Conservation (phyloP, 1,284 basidiomycete genomes). For the Polyporus tsugae region DNA sequence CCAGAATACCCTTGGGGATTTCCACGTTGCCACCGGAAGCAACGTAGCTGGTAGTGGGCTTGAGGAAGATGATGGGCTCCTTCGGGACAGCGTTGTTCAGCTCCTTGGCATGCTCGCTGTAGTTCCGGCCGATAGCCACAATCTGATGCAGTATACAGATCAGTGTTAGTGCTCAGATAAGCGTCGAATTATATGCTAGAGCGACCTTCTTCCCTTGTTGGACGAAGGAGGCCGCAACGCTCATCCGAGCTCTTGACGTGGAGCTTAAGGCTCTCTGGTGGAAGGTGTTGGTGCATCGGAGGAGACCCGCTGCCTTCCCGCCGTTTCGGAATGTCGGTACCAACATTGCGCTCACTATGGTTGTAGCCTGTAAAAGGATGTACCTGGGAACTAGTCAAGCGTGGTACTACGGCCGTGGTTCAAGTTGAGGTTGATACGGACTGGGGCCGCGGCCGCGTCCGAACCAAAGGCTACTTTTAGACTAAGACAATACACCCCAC, state of each 20-base stretch:
- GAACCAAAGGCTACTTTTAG: too few relatives aligned
- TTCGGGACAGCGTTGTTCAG: slow-evolving; percentile 90
- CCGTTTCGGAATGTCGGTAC: slow-evolving; percentile 17
- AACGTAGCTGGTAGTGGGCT: slow-evolving; percentile 93
- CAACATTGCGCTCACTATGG: slow-evolving; percentile 16
- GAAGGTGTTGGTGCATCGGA: neutral
- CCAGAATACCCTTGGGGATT: slow-evolving; percentile 85
- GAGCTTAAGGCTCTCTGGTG: slow-evolving; percentile 29
- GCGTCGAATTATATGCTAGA: neutral
- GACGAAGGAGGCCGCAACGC: slow-evolving; percentile 53
- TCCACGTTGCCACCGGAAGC: slow-evolving; percentile 82
- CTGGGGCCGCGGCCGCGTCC: neutral
- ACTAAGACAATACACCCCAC: too few relatives aligned
- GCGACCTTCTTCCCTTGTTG: slow-evolving; percentile 57
- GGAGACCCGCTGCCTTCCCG: slow-evolving; percentile 1
- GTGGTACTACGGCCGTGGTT: too few relatives aligned
- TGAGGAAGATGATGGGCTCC: slow-evolving; percentile 99
- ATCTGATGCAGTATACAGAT: slow-evolving; percentile 58
- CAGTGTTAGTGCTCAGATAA: neutral
- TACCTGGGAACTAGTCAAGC: neutral
- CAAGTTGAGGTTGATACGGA: neutral
- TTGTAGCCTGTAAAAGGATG: neutral
- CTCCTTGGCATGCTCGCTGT: slow-evolving; percentile 90
- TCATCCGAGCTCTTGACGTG: slow-evolving; percentile 31
- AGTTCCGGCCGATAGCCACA: slow-evolving; percentile 90